Evolutionary conservation across 2,329 filamentous ascomycete species (phyloP).

Genomic region (Chalaropsis ovoidea): DNA sequence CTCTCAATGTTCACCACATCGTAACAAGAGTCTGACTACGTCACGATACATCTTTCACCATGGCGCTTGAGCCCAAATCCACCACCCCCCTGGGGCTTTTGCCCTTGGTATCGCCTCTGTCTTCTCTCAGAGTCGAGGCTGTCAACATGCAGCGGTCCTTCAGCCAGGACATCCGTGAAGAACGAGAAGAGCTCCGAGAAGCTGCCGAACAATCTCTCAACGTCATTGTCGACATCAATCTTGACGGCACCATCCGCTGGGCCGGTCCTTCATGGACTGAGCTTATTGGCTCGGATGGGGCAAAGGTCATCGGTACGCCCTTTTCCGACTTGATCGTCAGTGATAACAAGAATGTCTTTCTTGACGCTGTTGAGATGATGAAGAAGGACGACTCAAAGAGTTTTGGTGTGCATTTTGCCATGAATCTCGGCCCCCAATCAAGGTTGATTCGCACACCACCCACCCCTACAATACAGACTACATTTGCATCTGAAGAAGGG

Average conservation of each 20-base stretch:
- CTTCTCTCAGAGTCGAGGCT: constrained; percentile 42
- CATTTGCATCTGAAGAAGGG: constrained; percentile 25
- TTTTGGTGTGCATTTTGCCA: constrained; percentile 73
- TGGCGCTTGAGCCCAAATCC: constrained; percentile 14
- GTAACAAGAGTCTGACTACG: constrained; percentile 18
- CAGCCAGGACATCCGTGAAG: constrained; percentile 83
- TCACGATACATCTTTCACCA: constrained; percentile 14
- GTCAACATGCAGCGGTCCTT: constrained; percentile 54
- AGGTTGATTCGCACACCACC: constrained; percentile 18
- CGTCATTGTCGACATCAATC: constrained; percentile 85
- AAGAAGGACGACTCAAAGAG: constrained; percentile 87
- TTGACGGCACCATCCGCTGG: constrained; percentile 87
- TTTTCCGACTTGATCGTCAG: constrained; percentile 71
- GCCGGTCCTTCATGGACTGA: constrained; percentile 94
- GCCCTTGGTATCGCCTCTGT: constrained; percentile 32
- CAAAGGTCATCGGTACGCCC: constrained; percentile 61
- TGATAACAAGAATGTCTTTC: constrained; percentile 70
- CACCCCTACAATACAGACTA: constrained; percentile 33
- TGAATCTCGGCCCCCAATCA: constrained; percentile 59
- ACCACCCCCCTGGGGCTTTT: constrained; percentile 15
- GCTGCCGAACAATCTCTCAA: constrained; percentile 94
- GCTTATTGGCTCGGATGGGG: constrained; percentile 69
- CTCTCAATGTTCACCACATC: constrained; percentile 18
- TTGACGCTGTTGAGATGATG: constrained; percentile 77
- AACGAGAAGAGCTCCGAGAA: constrained; percentile 86